Evolutionary conservation across 768 basidiomycete species (phyloP).

Genomic region (Phaeotremella fagi): DNA sequence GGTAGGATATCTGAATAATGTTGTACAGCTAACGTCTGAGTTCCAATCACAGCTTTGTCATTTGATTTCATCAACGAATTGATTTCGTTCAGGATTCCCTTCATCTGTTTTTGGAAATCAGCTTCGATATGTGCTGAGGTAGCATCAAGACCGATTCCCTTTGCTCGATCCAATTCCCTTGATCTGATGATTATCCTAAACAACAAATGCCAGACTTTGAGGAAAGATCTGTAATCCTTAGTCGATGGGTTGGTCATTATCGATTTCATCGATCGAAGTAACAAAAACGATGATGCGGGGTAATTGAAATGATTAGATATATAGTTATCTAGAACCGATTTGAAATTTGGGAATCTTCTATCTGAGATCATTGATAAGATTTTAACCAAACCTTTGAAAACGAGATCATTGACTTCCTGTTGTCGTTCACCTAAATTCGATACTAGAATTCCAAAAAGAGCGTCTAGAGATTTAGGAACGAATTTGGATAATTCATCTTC

Average conservation of each 20-base stretch:
- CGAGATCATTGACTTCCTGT: slow-evolving; percentile 74
- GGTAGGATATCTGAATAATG: slow-evolving; percentile 90
- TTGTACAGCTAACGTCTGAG: slow-evolving; percentile 88
- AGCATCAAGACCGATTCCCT: slow-evolving; percentile 72
- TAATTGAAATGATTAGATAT: slow-evolving; percentile 83
- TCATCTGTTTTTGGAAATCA: slow-evolving; percentile 77
- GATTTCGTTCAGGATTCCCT: slow-evolving; percentile 69
- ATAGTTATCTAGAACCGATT: slow-evolving; percentile 86
- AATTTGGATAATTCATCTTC: slow-evolving; percentile 95
- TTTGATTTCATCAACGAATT: slow-evolving; percentile 81
- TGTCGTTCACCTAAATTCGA: slow-evolving; percentile 63
- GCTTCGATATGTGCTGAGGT: slow-evolving; percentile 81
- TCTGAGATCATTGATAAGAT: slow-evolving; percentile 90
- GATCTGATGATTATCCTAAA: slow-evolving; percentile 92
- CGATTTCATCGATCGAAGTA: slow-evolving; percentile 81
- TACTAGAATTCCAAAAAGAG: slow-evolving; percentile 81
- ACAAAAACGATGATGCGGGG: slow-evolving; percentile 71
- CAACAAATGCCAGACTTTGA: slow-evolving; percentile 96
- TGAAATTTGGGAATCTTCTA: slow-evolving; percentile 90
- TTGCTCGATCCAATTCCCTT: slow-evolving; percentile 75
- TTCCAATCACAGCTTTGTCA: slow-evolving; percentile 86
- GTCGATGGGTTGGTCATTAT: slow-evolving; percentile 69
- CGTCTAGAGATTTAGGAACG: slow-evolving; percentile 82
- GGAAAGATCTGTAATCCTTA: slow-evolving; percentile 72
- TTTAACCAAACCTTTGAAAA: slow-evolving; percentile 85